A percentile compares a stretch with the other conserved stretches of the same genome.
Evolutionary conservation across 2,329 filamentous ascomycete genomes (phyloP).

Genomic region (Sclerotinia subarctica): DNA sequence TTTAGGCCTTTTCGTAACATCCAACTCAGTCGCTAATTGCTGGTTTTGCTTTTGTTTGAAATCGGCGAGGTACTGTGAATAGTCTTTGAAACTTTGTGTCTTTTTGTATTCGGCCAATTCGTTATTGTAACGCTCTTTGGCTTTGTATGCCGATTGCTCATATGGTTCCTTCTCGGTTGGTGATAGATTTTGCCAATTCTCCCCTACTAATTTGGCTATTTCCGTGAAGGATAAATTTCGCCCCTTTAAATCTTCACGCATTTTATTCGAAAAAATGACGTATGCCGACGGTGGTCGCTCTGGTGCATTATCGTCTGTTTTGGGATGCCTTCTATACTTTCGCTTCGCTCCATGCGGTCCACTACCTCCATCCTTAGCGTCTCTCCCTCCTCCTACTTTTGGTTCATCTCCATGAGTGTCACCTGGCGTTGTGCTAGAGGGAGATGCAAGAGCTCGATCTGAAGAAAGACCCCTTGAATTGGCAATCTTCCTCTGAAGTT

Average conservation of each 20-base stretch:
- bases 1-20: conserved; percentile 37
- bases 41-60: conserved; percentile 72
- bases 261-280: conserved; percentile 81
- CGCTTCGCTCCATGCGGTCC: conserved; percentile 54
- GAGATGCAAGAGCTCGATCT: conserved; percentile 39
- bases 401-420: conserved; percentile 60
- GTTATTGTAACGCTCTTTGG: conserved; percentile 75
- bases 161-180: conserved; percentile 66
- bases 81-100: conserved; percentile 64
- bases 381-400: conserved; percentile 47
- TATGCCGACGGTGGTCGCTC: conserved; percentile 79
- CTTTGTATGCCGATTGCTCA: conserved; percentile 66
- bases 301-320: conserved; percentile 76
- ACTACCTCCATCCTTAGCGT: conserved; percentile 45
- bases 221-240: conserved; percentile 77
- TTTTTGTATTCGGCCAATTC: conserved; percentile 75
- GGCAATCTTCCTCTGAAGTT: conserved; percentile 79
- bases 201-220: conserved; percentile 77
- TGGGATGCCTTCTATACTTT: conserved; percentile 75
- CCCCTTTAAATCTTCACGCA: conserved; percentile 73
- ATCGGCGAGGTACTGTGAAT: conserved; percentile 69
- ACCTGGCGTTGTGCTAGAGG: conserved; percentile 43
- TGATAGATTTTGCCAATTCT: conserved; percentile 73
- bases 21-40: conserved; percentile 42
- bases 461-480: conserved; percentile 61